A percentile compares a stretch with the other conserved stretches of the same genome.
Evolutionary conservation across 2,329 filamentous ascomycete genomes (phyloP).

Genomic region (Colletotrichum brevisporum): DNA sequence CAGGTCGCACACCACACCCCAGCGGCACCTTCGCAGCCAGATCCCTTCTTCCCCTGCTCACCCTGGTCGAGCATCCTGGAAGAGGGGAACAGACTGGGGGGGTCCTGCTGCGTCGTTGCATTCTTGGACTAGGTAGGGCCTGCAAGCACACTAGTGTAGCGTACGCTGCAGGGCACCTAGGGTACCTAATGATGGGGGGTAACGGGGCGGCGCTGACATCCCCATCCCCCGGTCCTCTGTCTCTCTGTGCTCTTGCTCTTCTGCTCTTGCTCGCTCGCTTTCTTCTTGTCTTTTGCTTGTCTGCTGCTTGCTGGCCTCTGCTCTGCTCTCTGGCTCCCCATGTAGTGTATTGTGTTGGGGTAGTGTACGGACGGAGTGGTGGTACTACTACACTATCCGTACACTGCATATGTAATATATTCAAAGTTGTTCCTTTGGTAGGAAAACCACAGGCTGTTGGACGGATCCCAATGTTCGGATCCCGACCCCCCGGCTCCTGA

Average conservation of each 20-base stretch:
- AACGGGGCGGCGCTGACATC: constrained; percentile 29
- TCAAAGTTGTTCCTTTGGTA: constrained; percentile 6
- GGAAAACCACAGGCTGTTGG: constrained; percentile 22
- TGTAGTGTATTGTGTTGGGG: no score
- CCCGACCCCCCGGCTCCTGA: constrained; percentile 26
- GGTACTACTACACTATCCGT: background rate
- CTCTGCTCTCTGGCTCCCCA: background rate
- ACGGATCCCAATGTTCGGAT: constrained; percentile 38
- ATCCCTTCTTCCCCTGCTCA: constrained; percentile 21
- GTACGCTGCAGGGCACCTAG: no score
- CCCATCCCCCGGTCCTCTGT: constrained; percentile 9
- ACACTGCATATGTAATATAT: no score
- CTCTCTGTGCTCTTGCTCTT: constrained; percentile 12
- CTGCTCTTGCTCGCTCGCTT: constrained; percentile 3
- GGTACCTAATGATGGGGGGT: constrained; percentile 21
- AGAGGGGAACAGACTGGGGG: constrained; percentile 33
- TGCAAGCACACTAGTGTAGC: constrained; percentile 18
- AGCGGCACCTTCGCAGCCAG: constrained; percentile 26
- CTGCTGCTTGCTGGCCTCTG: background rate
- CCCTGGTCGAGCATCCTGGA: constrained; percentile 33
- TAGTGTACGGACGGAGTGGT: background rate
- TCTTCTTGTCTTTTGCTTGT: background rate
- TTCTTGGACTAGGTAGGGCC: constrained; percentile 37
- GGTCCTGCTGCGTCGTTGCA: constrained; percentile 35
- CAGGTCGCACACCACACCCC: constrained; percentile 20